Evolutionary conservation across 2,329 filamentous ascomycete genomes (phyloP).

Genomic region (Dryadomyces quercivorus): DNA sequence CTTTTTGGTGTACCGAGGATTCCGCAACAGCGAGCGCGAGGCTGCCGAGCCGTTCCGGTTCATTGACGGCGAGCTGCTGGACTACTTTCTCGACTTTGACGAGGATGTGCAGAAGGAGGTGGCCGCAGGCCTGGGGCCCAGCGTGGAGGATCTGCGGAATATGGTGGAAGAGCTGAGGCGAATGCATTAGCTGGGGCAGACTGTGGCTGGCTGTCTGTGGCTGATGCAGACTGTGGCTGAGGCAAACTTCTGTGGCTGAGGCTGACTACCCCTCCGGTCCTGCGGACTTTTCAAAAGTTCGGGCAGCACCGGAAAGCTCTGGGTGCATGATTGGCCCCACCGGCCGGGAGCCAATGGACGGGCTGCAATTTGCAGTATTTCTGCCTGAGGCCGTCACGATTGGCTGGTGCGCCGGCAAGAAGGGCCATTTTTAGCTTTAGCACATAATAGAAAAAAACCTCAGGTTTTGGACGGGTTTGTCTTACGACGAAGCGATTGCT

Average conservation of each 20-base stretch:
- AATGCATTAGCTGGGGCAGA: conserved; percentile 34
- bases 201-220: neutral
- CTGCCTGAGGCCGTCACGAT: conserved; percentile 11
- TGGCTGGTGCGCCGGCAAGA: neutral
- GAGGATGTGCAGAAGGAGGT: conserved; percentile 42
- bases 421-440: neutral
- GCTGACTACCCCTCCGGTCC: neutral
- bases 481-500: neutral
- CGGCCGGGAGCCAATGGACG: conserved; percentile 6
- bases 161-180: conserved; percentile 50
- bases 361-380: conserved; percentile 9
- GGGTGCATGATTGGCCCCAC: conserved; percentile 2
- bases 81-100: conserved; percentile 65
- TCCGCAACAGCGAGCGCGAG: conserved; percentile 58
- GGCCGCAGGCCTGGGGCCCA: conserved; percentile 44
- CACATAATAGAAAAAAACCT: conserved; percentile 3
- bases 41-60: conserved; percentile 73
- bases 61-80: conserved; percentile 83
- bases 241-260: neutral
- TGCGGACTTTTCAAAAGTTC: conserved; percentile 5
- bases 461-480: neutral
- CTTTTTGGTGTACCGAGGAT: conserved; percentile 73
- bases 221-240: neutral
- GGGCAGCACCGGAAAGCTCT: conserved; percentile 12
- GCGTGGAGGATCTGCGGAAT: conserved; percentile 50